Percentiles rank a stretch among this genome's conserved stretches.
phyloP scores from a whole-genome alignment of 805 yeast genomes.

The Metschnikowia cubensis region DNA sequence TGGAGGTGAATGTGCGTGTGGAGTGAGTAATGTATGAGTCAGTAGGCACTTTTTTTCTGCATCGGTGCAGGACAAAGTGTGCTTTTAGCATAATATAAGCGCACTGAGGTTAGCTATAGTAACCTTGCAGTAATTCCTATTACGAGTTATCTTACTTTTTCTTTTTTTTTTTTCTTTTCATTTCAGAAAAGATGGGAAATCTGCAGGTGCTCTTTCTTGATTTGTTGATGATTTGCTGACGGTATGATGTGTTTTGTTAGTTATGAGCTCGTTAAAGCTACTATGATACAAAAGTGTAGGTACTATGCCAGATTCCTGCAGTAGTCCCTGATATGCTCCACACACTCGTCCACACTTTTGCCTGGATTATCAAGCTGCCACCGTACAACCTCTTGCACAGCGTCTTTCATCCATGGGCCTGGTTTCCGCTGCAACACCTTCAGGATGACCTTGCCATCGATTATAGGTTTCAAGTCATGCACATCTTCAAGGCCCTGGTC shows the following conservation, averaged over 20 bases:
- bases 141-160: no score
- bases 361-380: constrained; percentile 81
- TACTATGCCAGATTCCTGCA: constrained; percentile 7
- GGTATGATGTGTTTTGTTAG: no score
- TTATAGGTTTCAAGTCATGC: constrained; percentile 53
- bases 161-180: no score
- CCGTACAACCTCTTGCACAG: constrained; percentile 51
- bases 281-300: not conserved
- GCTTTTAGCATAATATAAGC: not conserved
- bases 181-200: no score
- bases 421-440: constrained; percentile 54
- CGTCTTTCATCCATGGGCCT: constrained; percentile 79
- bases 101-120: not conserved
- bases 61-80: constrained; percentile 2
- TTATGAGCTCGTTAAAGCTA: no score
- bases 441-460: constrained; percentile 72
- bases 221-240: no score
- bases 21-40: constrained; percentile 4
- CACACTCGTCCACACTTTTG: constrained; percentile 50
- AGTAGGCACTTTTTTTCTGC: constrained; percentile 5
- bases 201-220: no score
- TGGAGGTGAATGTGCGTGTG: not conserved
- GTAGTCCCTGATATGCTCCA: constrained; percentile 36
- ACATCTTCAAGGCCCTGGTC: constrained; percentile 38
- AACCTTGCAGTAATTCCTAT: not conserved